Evolutionary conservation across 192 early-diverging fungal species (phyloP).

Genomic region (Podila horticola): DNA sequence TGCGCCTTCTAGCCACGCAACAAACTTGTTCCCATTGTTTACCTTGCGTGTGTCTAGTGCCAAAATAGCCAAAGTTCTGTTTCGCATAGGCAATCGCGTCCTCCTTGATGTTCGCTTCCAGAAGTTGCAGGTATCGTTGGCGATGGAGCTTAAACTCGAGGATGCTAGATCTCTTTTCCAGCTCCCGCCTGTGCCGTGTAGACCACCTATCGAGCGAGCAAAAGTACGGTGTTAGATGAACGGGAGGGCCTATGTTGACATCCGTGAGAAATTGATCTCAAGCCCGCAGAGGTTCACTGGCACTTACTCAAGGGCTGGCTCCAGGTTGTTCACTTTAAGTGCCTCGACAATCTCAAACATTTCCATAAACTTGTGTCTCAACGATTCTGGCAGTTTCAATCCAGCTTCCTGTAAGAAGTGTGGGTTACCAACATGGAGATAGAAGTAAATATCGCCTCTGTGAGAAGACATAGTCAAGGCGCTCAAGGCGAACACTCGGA

Average conservation of each 20-base stretch:
- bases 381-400: constrained; percentile 53
- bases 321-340: constrained; percentile 68
- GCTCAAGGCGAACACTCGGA: too few species aligned
- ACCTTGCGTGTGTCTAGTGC: constrained; percentile 72
- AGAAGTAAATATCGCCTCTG: neutral
- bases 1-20: too few species aligned
- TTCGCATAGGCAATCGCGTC: constrained; percentile 84
- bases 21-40: neutral
- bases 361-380: constrained; percentile 76
- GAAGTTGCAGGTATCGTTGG: constrained; percentile 80
- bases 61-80: constrained; percentile 74
- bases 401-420: constrained; percentile 45
- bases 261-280: neutral
- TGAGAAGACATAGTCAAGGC: neutral
- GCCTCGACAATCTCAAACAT: constrained; percentile 83
- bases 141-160: constrained; percentile 93
- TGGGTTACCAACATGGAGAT: neutral
- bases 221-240: neutral
- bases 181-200: constrained; percentile 56
- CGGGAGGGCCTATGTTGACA: neutral
- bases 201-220: constrained; percentile 73
- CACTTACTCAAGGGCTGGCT: constrained; percentile 68
- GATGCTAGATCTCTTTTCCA: constrained; percentile 64
- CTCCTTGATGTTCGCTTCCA: constrained; percentile 54
- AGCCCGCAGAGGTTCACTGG: neutral